Evolutionary conservation across 129 eudicot genomes (phyloP).

Genomic region (Sambucus nigra): DNA sequence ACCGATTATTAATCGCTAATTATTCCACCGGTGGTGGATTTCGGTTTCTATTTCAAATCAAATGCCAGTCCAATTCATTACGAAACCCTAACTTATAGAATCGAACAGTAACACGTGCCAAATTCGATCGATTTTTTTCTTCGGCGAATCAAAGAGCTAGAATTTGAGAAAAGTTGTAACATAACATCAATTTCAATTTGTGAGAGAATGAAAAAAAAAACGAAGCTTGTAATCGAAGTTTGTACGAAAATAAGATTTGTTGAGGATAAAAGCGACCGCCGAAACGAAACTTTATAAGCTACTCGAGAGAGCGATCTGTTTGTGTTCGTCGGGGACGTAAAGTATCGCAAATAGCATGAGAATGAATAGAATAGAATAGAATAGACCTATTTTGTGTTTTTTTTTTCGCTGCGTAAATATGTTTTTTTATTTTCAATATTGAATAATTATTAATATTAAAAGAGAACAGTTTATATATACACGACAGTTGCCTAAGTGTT

Average conservation of each 20-base stretch:
- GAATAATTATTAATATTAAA: too few relatives aligned
- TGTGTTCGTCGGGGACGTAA: background rate
- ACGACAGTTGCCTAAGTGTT: too few relatives aligned
- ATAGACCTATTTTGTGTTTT: too few relatives aligned
- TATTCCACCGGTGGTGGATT: too few relatives aligned
- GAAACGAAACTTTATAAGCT: background rate
- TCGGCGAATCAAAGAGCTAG: background rate
- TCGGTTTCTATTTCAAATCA: constrained; percentile 8
- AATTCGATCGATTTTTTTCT: background rate
- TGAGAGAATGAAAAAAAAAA: background rate
- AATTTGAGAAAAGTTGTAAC: too few relatives aligned
- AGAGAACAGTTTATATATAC: too few relatives aligned
- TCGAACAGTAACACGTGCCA: background rate
- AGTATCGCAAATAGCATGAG: background rate
- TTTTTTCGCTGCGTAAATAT: too few relatives aligned
- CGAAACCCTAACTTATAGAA: constrained; percentile 18
- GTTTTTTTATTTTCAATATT: too few relatives aligned
- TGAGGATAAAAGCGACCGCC: too few relatives aligned
- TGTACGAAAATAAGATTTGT: background rate
- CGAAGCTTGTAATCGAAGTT: too few relatives aligned
- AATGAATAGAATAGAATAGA: background rate
- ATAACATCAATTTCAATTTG: background rate
- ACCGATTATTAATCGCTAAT: background rate
- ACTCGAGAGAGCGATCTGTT: background rate
- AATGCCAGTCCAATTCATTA: background rate